Evolutionary conservation across 768 basidiomycete species (phyloP).

Genomic region (Serendipita sp.): DNA sequence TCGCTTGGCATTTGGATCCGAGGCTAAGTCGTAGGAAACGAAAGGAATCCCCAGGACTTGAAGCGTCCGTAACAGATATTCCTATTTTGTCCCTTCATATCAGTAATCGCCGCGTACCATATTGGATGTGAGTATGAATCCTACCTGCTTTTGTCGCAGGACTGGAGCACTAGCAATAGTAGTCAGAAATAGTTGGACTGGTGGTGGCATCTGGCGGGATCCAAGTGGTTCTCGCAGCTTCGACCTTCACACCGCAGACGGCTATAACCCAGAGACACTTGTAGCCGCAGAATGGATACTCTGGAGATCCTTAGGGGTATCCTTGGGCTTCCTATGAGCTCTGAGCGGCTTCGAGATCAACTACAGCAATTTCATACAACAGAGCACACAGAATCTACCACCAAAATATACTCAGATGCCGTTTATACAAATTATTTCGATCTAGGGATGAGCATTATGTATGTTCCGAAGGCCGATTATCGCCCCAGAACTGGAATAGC

Average conservation of each 20-base stretch:
- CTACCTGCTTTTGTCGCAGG: constrained; percentile 61
- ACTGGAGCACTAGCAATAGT: constrained; percentile 72
- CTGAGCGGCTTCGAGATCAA: too few relatives aligned
- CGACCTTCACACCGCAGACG: too few relatives aligned
- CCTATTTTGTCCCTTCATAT: constrained; percentile 23
- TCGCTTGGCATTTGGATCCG: constrained; percentile 62
- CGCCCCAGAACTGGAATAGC: constrained; percentile 30
- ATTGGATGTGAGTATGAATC: not conserved
- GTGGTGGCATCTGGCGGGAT: constrained; percentile 32
- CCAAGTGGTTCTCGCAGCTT: too few relatives aligned
- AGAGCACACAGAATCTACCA: constrained; percentile 20
- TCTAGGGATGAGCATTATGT: constrained; percentile 71
- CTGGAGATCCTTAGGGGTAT: too few relatives aligned
- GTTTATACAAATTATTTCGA: constrained; percentile 75
- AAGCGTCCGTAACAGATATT: constrained; percentile 65
- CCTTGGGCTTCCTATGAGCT: too few relatives aligned
- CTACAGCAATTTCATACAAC: too few relatives aligned
- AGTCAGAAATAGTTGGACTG: constrained; percentile 71
- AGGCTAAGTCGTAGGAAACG: constrained; percentile 70
- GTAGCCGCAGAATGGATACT: too few relatives aligned
- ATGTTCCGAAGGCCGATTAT: constrained; percentile 49
- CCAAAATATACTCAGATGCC: constrained; percentile 67
- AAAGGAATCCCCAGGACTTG: constrained; percentile 78
- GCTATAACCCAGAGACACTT: too few relatives aligned
- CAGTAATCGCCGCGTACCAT: not conserved